These are phyloP conservation scores for Coriaria nepalensis DNA, from an alignment of 306 rosid genomes.

Conservation along the genomic window DNA sequence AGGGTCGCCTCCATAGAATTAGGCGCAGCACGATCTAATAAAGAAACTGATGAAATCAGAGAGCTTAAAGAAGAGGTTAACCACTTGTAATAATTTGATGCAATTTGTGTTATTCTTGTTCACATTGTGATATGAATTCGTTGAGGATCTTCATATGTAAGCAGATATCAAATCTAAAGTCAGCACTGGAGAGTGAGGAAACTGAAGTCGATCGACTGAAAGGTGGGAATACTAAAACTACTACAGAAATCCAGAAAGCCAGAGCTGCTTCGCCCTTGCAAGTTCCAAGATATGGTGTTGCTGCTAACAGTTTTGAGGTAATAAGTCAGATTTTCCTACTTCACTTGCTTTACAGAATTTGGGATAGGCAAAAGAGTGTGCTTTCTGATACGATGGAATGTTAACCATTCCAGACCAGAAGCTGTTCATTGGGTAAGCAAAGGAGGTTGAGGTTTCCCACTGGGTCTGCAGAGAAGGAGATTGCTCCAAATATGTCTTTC, in stretches of 20 bases:
- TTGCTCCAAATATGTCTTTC: slow-evolving; percentile 37
- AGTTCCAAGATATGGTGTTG: slow-evolving; percentile 42
- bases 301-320: slow-evolving; percentile 50
- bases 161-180: slow-evolving; percentile 66
- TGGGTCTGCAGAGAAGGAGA: slow-evolving; percentile 47
- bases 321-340: neutral
- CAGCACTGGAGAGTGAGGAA: slow-evolving; percentile 68
- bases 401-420: slow-evolving; percentile 47
- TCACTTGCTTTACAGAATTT: neutral
- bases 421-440: slow-evolving; percentile 81
- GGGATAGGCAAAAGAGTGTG: neutral
- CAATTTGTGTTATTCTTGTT: neutral
- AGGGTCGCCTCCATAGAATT: slow-evolving; percentile 91
- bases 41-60: slow-evolving; percentile 76
- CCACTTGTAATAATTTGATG: neutral
- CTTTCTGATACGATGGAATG: neutral
- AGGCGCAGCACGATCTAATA: slow-evolving; percentile 82
- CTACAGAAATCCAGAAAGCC: slow-evolving; percentile 41
- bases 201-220: slow-evolving; percentile 61
- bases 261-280: slow-evolving; percentile 73
- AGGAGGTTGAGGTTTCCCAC: slow-evolving; percentile 72
- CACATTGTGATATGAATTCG: neutral
- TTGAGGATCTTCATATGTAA: neutral
- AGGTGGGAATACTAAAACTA: slow-evolving; percentile 34
- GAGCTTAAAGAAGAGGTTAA: slow-evolving; percentile 84